Conservation (phyloP, 306 rosid genomes). For the Castanospermum australe region DNA sequence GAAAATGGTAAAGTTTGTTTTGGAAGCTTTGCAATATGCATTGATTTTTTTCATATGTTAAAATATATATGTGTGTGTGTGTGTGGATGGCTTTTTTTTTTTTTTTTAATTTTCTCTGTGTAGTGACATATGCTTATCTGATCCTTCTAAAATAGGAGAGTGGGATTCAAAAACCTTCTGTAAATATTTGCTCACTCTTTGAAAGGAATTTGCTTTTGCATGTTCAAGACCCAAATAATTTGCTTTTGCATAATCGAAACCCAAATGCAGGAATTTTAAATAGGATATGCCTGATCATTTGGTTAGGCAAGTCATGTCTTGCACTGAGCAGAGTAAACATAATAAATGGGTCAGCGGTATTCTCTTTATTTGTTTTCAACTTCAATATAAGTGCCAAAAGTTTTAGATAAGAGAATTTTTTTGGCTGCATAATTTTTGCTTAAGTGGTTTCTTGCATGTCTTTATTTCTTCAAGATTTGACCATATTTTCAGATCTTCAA, state of each 20-base stretch:
- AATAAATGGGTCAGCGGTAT: not conserved
- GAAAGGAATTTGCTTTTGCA: not conserved
- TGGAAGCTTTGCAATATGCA: slow-evolving; percentile 14
- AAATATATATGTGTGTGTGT: no score
- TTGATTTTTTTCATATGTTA: not conserved
- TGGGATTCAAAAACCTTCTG: not conserved
- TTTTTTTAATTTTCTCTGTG: no score
- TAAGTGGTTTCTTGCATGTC: not conserved
- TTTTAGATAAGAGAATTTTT: not conserved
- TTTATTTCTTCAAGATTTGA: slow-evolving; percentile 10
- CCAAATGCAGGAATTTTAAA: not conserved
- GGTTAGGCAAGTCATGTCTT: slow-evolving; percentile 17
- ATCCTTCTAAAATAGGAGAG: not conserved
- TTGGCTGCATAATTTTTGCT: not conserved
- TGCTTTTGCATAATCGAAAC: not conserved
- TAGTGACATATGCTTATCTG: no score
- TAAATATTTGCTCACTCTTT: slow-evolving; percentile 2
- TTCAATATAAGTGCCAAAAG: not conserved
- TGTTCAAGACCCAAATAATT: no score
- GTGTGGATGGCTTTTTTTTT: not conserved
- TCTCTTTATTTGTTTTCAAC: not conserved
- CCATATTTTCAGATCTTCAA: not conserved
- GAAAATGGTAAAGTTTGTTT: slow-evolving; percentile 46
- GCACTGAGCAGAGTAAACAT: not conserved
- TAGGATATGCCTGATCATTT: not conserved